Conservation (phyloP, 2,329 filamentous ascomycete genomes). For the Calonectria fujianensis region DNA sequence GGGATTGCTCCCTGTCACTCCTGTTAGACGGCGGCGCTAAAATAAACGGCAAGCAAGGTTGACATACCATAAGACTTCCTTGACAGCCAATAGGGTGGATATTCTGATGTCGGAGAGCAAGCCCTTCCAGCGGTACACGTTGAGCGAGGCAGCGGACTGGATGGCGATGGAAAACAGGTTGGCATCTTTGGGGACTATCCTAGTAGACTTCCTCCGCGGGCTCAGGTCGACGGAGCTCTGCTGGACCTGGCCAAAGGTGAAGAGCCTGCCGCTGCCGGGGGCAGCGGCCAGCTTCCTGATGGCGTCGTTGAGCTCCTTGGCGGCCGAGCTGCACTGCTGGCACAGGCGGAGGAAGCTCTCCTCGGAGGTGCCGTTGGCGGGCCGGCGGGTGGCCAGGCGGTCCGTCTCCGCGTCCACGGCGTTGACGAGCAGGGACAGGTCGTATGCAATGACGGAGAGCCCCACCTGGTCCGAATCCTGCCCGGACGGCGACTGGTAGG, state of each 20-base stretch:
- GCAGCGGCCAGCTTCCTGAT: background rate
- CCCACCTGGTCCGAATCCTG: slow-evolving; percentile 1
- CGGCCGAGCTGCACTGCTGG: slow-evolving; percentile 17
- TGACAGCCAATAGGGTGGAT: background rate
- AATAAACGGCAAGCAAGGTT: background rate
- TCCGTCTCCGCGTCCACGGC: background rate
- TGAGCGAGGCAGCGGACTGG: background rate
- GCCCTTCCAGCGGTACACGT: slow-evolving; percentile 8
- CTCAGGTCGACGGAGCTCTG: background rate
- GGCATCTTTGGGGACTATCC: slow-evolving; percentile 7
- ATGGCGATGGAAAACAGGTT: slow-evolving; percentile 8
- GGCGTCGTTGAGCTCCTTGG: background rate
- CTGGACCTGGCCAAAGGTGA: slow-evolving; percentile 5
- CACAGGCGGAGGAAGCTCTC: slow-evolving; percentile 4
- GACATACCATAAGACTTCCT: background rate
- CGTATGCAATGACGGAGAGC: slow-evolving; percentile 2
- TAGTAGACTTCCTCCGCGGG: background rate
- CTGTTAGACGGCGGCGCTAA: background rate
- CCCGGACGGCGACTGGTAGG: slow-evolving; percentile 1
- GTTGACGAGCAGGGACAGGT: background rate
- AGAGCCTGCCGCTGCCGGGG: background rate
- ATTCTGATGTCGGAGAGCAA: slow-evolving; percentile 2
- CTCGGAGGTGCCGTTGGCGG: background rate
- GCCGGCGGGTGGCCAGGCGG: background rate
- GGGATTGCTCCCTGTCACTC: slow-evolving; percentile 4